phyloP scores from a whole-genome alignment of 1,139 yeast genomes.

The Hanseniaspora uvarum region DNA sequence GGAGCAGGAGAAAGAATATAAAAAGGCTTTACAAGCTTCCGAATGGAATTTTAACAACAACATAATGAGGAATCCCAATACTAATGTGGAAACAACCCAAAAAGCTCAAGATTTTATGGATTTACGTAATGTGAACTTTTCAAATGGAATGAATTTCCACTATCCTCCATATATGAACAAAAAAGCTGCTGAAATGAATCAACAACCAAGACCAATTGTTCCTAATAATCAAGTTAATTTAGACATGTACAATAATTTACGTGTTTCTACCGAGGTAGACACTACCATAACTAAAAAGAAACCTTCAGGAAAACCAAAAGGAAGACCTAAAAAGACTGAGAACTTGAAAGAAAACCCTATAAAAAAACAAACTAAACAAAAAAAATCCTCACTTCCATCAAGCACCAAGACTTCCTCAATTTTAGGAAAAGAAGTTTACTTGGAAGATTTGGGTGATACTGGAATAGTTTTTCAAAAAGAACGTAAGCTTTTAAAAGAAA shows the following conservation, averaged over 20 bases:
- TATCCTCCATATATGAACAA: not conserved
- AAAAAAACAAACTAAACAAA: not conserved
- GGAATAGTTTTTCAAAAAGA: constrained; percentile 3
- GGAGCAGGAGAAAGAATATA: not conserved
- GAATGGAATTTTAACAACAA: not conserved
- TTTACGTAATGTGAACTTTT: not conserved
- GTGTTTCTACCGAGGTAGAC: constrained; percentile 3
- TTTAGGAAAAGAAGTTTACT: not conserved
- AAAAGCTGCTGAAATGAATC: not conserved
- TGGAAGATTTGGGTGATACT: constrained; percentile 1
- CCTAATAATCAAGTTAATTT: not conserved
- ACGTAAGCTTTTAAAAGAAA: not conserved
- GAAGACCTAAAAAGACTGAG: not conserved
- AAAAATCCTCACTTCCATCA: not conserved
- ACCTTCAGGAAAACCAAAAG: not conserved
- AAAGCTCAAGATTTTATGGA: not conserved
- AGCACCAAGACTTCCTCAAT: not conserved
- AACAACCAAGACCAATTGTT: not conserved
- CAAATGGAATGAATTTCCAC: not conserved
- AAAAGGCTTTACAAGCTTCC: not conserved
- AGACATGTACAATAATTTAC: not conserved
- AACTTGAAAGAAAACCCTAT: not conserved
- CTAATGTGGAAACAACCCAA: not conserved
- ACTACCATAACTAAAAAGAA: not conserved
- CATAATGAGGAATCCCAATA: not conserved